These are phyloP conservation scores for Cardamine chenopodiifolia DNA, from an alignment of 345 rosid genomes.

Conservation along the genomic window DNA sequence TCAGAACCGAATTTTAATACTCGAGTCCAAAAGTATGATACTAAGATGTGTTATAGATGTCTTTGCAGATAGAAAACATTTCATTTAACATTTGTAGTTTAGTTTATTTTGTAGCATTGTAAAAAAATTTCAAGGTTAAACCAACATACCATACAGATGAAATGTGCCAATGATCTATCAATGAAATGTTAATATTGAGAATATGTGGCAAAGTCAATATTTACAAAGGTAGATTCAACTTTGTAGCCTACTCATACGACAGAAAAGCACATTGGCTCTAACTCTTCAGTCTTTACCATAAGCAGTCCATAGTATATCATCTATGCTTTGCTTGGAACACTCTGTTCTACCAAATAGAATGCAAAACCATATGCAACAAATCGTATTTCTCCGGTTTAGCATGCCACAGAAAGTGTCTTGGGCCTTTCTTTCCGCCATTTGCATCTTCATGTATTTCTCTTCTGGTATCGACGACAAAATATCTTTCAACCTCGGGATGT, in stretches of 20 bases:
- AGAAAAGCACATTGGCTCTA: neutral
- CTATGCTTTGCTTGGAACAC: slow-evolving; percentile 78
- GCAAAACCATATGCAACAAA: slow-evolving; percentile 90
- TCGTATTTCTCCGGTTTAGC: slow-evolving; percentile 78
- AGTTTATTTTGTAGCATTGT: neutral
- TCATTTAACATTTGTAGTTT: neutral
- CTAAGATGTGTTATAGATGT: neutral
- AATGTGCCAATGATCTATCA: neutral
- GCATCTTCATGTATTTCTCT: slow-evolving; percentile 69
- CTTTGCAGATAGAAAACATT: neutral
- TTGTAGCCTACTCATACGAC: neutral
- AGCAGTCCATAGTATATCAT: slow-evolving; percentile 16
- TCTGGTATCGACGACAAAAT: slow-evolving; percentile 63
- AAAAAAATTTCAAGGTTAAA: neutral
- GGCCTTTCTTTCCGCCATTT: slow-evolving; percentile 69
- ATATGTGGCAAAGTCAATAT: neutral
- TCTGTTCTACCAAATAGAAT: slow-evolving; percentile 88
- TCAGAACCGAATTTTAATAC: neutral
- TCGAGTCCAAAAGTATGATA: too few species aligned
- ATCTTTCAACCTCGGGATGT: slow-evolving; percentile 72
- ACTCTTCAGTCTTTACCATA: neutral
- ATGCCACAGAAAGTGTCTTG: slow-evolving; percentile 94
- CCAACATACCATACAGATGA: neutral
- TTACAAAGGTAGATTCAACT: slow-evolving; percentile 22
- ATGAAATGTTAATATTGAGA: neutral